Conservation (phyloP, 805 yeast species). For the Wickerhamiella australiensis region DNA sequence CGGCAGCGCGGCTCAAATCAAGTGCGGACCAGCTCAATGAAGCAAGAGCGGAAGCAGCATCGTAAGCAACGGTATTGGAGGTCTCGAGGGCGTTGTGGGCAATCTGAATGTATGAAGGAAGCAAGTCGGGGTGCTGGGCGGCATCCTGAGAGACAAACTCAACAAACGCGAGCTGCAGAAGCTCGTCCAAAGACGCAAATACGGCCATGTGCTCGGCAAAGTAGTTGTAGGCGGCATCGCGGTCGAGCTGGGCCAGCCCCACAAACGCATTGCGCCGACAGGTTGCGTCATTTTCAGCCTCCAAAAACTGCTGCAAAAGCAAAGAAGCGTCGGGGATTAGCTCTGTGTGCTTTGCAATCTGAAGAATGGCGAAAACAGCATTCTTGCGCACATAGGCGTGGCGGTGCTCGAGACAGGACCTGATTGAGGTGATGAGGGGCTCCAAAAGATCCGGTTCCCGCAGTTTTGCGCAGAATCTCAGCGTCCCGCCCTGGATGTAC, state of each 20-base stretch:
- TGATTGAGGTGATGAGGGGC: slow-evolving; percentile 85
- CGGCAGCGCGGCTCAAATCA: slow-evolving; percentile 65
- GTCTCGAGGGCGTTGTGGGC: slow-evolving; percentile 57
- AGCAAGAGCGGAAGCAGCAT: slow-evolving; percentile 76
- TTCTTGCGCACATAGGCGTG: slow-evolving; percentile 97
- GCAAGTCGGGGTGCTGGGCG: slow-evolving; percentile 46
- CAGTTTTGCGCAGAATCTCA: slow-evolving; percentile 80
- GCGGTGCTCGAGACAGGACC: slow-evolving; percentile 86
- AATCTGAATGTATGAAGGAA: slow-evolving; percentile 57
- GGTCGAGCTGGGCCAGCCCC: slow-evolving; percentile 66
- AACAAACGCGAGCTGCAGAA: slow-evolving; percentile 77
- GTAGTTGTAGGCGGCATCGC: slow-evolving; percentile 74
- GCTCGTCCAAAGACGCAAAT: slow-evolving; percentile 60
- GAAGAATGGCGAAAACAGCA: slow-evolving; percentile 81
- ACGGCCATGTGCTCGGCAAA: slow-evolving; percentile 55
- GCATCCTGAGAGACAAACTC: slow-evolving; percentile 86
- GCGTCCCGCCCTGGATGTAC: slow-evolving; percentile 87
- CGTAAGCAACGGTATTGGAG: slow-evolving; percentile 53
- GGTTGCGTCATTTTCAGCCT: slow-evolving; percentile 78
- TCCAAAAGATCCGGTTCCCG: slow-evolving; percentile 89
- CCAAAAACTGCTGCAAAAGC: slow-evolving; percentile 57
- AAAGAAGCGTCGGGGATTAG: slow-evolving; percentile 94
- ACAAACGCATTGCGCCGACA: slow-evolving; percentile 94
- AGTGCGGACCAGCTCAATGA: slow-evolving; percentile 45
- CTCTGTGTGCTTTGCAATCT: slow-evolving; percentile 63